Evolutionary conservation across 2,329 filamentous ascomycete species (phyloP).

Genomic region (Daldinia sp.): DNA sequence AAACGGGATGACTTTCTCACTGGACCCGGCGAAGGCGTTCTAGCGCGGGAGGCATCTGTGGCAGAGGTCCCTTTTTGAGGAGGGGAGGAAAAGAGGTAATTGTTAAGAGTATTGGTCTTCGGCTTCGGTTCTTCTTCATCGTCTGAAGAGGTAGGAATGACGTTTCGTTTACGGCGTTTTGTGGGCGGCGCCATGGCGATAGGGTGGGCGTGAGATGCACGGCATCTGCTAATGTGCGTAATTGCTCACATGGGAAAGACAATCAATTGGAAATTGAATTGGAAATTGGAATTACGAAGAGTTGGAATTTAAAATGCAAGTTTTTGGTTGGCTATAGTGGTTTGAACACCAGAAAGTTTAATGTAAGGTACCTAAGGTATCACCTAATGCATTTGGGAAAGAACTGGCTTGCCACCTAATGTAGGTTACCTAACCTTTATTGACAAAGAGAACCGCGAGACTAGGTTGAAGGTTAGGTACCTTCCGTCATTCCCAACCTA

Average conservation of each 20-base stretch:
- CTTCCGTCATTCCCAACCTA: slow-evolving; percentile 30
- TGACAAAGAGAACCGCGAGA: slow-evolving; percentile 2
- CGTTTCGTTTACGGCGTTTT: slow-evolving; percentile 67
- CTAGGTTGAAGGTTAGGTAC: slow-evolving; percentile 10
- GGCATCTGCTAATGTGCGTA: slow-evolving; percentile 38
- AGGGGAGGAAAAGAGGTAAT: slow-evolving; percentile 64
- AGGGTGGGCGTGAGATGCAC: slow-evolving; percentile 27
- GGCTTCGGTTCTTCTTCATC: slow-evolving; percentile 56
- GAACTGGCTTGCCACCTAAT: neutral
- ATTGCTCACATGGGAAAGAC: slow-evolving; percentile 10
- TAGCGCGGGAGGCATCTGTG: slow-evolving; percentile 19
- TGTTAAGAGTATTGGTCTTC: slow-evolving; percentile 57
- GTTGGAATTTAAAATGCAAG: neutral
- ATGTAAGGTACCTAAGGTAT: neutral
- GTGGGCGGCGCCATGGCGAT: slow-evolving; percentile 63
- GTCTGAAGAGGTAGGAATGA: slow-evolving; percentile 60
- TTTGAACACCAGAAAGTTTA: neutral
- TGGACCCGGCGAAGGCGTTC: slow-evolving; percentile 40
- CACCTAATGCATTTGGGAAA: neutral
- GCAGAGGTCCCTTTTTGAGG: slow-evolving; percentile 49
- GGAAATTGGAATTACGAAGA: neutral
- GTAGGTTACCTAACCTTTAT: no score
- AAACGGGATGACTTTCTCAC: slow-evolving; percentile 38
- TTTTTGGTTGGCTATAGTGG: neutral
- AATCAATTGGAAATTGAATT: no score